Evolutionary conservation across 345 rosid species (phyloP).

Genomic region (Populus nigra): DNA sequence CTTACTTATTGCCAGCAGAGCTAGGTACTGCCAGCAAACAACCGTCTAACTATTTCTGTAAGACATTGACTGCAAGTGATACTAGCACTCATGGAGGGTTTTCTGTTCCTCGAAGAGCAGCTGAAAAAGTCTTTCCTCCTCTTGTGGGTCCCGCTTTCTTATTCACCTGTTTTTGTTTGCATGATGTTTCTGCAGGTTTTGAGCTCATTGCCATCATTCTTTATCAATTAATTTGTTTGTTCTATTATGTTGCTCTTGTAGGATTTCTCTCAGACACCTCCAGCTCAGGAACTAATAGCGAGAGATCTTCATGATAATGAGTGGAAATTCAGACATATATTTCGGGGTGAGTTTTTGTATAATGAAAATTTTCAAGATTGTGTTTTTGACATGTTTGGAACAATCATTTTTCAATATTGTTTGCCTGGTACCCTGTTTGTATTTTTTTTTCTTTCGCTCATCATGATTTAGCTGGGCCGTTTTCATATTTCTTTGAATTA

Average conservation of each 20-base stretch:
- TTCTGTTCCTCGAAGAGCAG: constrained; percentile 59
- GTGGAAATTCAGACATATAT: not conserved
- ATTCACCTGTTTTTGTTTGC: not conserved
- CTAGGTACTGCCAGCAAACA: constrained; percentile 28
- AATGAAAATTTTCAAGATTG: not conserved
- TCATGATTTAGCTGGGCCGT: not conserved
- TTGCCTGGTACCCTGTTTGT: not conserved
- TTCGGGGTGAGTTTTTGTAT: not conserved
- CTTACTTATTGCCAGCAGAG: not conserved
- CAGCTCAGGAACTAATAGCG: not conserved
- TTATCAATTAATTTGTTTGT: not conserved
- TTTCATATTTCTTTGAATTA: not conserved
- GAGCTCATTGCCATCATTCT: not conserved
- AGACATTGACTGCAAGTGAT: constrained; percentile 42
- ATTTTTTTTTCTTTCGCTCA: not conserved
- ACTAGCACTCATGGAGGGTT: constrained; percentile 40
- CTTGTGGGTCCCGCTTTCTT: constrained; percentile 28
- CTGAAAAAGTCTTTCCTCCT: constrained; percentile 56
- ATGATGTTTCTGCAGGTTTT: not conserved
- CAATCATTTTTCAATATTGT: not conserved
- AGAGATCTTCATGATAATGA: constrained; percentile 1
- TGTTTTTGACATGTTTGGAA: not conserved
- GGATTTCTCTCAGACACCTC: not conserved
- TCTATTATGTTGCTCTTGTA: not conserved
- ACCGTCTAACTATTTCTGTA: constrained; percentile 52